Evolutionary conservation across 768 basidiomycete genomes (phyloP), one percentile per base, ranked within the genome.

Genomic region (Naematelia encephala): DNA sequence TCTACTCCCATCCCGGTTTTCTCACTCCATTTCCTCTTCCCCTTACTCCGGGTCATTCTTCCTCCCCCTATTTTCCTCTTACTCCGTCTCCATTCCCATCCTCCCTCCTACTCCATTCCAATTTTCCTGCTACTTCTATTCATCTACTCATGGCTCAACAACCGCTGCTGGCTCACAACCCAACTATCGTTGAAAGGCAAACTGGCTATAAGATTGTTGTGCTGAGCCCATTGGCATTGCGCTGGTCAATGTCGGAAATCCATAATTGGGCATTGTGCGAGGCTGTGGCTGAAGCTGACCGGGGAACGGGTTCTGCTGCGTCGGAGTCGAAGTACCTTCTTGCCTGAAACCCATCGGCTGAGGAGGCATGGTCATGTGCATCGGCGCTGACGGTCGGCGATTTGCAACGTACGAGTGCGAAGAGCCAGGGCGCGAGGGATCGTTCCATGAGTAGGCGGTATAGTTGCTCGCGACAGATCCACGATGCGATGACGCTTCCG

Each of bases 241-340:
- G 22, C 48, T 45, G 22, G 56, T 57, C 26, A 61, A 51, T 16
- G 60, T 44, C 44, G 50, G 56, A 29, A 61, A 61, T 4, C 23
- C 30, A 43, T 50, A 12, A 30, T 39, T 11, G 26, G 43, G 51
- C 10, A 44, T 46, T 28, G 55, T 28, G 13, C 8, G 28, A 8
- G 43, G 53, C n/a, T n/a, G n/a, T n/a, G 26, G 13, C 39, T 28
- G 39, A 13, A 11, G 14, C 22, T 56, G 54, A 46, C 54, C 39
- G 11, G 67, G 64, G 55, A 60, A 67, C 14, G 66, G 71, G 42
- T 69, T 69, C 48, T 68, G 63, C 10, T 57, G 61, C 11, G 71
- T 69, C 8, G 71, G 68, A 3, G 71, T 73, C n/a, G 52, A 54
- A 43, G 65, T 62, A 61, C 69, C 64, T 13, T 26, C 23, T 8